Evolutionary conservation across 2,329 filamentous ascomycete species (phyloP).

Genomic region (Lachnellula cervina): DNA sequence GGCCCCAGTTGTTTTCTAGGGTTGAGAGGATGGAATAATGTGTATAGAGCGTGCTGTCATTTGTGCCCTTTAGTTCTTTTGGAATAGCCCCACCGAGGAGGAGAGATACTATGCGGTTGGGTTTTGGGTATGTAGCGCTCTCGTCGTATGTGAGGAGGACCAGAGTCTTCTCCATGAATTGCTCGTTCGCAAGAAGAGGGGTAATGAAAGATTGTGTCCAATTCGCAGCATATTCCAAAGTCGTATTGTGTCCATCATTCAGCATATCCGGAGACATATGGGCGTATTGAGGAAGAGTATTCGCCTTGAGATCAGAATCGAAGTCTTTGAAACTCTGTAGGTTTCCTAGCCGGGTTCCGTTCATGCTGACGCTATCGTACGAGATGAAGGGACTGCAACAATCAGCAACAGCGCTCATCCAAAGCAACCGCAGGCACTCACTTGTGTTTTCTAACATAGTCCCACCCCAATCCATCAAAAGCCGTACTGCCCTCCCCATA

Average conservation of each 20-base stretch:
- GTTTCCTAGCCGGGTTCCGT: constrained; percentile 46
- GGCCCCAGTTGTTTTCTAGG: constrained; percentile 39
- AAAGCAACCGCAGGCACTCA: constrained; percentile 9
- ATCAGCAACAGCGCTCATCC: constrained; percentile 4
- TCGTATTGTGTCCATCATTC: constrained; percentile 59
- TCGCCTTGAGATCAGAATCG: constrained; percentile 49
- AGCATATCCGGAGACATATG: constrained; percentile 61
- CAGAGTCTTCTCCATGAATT: constrained; percentile 50
- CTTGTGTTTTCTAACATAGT: constrained; percentile 32
- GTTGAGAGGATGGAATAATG: constrained; percentile 42
- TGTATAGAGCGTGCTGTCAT: constrained; percentile 45
- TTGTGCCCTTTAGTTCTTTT: constrained; percentile 41
- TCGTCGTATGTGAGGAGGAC: constrained; percentile 57
- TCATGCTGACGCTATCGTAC: constrained; percentile 50
- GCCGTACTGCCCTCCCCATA: constrained; percentile 39
- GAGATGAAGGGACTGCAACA: constrained; percentile 37
- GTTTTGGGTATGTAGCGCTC: constrained; percentile 45
- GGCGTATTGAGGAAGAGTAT: constrained; percentile 59
- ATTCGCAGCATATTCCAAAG: constrained; percentile 44
- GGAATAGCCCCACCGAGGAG: constrained; percentile 52
- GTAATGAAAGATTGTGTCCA: constrained; percentile 50
- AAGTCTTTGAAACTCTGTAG: constrained; percentile 62
- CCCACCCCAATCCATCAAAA: constrained; percentile 32
- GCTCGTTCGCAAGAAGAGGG: constrained; percentile 45
- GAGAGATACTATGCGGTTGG: constrained; percentile 50